These are phyloP conservation scores for Penicillium sp. DNA, from an alignment of 2,329 filamentous ascomycete species.

Conservation along the genomic window DNA sequence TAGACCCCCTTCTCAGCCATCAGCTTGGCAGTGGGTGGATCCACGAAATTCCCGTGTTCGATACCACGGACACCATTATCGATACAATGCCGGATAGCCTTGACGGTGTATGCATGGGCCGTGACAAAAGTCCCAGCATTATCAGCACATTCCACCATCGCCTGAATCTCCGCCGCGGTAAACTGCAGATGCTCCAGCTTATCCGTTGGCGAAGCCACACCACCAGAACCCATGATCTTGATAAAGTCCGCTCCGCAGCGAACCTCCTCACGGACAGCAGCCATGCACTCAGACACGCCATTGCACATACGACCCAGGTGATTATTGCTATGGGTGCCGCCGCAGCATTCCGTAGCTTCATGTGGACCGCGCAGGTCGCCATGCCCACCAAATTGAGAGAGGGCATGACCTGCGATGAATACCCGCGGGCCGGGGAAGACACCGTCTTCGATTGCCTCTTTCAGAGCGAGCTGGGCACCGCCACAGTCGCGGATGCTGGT, in stretches of 20 bases:
- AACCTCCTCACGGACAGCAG: slow-evolving; percentile 53
- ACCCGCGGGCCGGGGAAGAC: slow-evolving; percentile 55
- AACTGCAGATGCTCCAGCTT: slow-evolving; percentile 54
- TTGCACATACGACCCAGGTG: slow-evolving; percentile 46
- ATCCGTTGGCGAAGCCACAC: slow-evolving; percentile 57
- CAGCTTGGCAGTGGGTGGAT: slow-evolving; percentile 44
- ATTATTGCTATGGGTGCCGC: slow-evolving; percentile 36
- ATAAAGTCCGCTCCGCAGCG: slow-evolving; percentile 58
- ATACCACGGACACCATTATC: slow-evolving; percentile 56
- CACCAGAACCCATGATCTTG: slow-evolving; percentile 59
- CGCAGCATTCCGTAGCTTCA: slow-evolving; percentile 50
- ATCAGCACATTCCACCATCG: slow-evolving; percentile 52
- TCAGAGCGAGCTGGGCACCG: slow-evolving; percentile 53
- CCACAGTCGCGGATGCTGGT: slow-evolving; percentile 60
- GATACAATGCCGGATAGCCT: slow-evolving; percentile 54
- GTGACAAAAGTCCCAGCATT: slow-evolving; percentile 54
- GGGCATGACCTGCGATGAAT: slow-evolving; percentile 53
- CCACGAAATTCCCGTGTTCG: slow-evolving; percentile 50
- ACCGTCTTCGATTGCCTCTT: slow-evolving; percentile 49
- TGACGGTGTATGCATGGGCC: slow-evolving; percentile 56
- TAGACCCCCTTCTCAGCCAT: slow-evolving; percentile 51
- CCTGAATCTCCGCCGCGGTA: slow-evolving; percentile 53
- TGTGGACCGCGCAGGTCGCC: slow-evolving; percentile 48
- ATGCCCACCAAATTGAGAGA: slow-evolving; percentile 59
- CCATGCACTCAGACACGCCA: slow-evolving; percentile 55